Evolutionary conservation across 352 stramenopile species (phyloP), one percentile per base, ranked within the genome.

Genomic region (Halophytophthora polymorphica): DNA sequence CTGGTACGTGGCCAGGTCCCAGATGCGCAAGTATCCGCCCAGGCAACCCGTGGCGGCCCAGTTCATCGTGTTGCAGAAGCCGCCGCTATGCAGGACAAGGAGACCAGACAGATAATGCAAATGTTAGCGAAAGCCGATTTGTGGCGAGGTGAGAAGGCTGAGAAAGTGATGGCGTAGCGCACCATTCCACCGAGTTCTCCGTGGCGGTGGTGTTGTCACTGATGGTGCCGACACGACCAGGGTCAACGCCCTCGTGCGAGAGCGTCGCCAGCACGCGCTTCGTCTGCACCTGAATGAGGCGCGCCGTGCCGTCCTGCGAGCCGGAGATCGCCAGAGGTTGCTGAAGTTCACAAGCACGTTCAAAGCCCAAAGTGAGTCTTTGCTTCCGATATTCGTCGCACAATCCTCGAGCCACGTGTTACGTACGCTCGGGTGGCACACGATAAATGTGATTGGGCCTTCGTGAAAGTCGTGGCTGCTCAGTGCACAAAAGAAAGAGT

Each of bases 21-120:
- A 99, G 58, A 99, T 97, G 56, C 97, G 97, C 42, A 99, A 56
- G 23, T 77, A 83, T 48, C 96, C 95, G 52, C 97, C 95, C 2
- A 98, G 88, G 29, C 94, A 97, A 22, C 89, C 96, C 1, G 96
- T 98, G 17, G 96, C 95, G 34, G 81, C 90, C 96, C 96, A 99
- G 58, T 97, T 96, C 73, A 95, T 90, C 37, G 89, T 92, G 49
- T 81, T 85, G 56, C 77, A 97, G 63, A 99, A 98, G 17, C 90
- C 94, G 14, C 97, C 95, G 17, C 92, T 95, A 43, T 6, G 53
- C 2, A 46, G 10, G 33, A 38, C 47, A 42, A 7, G 42, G 42
- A 28, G 29, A 42, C 19, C 21, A 35, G 29, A 59, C n/a, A 59
- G 46, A 12, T 4, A 35, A 64, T 38, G 11, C 35, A 29, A 39